Percentiles rank a stretch among this genome's conserved stretches.
Conservation (phyloP, 2,329 filamentous ascomycete genomes). For the Acrocalymma vagum region DNA sequence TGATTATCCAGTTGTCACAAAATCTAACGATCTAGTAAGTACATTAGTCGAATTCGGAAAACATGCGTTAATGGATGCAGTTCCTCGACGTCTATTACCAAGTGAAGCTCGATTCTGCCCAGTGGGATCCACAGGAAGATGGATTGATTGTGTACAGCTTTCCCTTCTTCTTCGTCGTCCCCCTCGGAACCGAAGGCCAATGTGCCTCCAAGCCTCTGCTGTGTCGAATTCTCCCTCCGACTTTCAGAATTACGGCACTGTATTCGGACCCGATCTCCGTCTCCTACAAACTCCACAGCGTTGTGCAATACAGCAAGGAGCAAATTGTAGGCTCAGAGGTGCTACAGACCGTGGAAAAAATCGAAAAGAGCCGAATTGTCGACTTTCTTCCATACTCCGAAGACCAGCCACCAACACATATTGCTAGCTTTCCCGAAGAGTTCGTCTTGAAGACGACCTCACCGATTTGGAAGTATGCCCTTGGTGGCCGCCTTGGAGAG, state of each 20-base stretch:
- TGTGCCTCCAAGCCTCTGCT: constrained; percentile 6
- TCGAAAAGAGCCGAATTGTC: constrained; percentile 3
- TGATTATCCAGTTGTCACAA: constrained; percentile 7
- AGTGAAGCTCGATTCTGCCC: constrained; percentile 4
- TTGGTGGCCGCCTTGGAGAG: constrained; percentile 11
- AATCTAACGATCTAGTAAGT: constrained; percentile 9
- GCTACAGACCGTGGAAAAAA: constrained; percentile 1
- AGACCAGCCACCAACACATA: constrained; percentile 10
- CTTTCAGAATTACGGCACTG: constrained; percentile 5
- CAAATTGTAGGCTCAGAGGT: constrained; percentile 8
- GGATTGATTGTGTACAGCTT: constrained; percentile 12
- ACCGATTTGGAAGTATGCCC: constrained; percentile 14
- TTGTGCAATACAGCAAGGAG: constrained; percentile 10
- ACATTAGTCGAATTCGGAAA: constrained; percentile 5
- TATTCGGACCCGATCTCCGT: constrained; percentile 8
- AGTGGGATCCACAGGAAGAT: constrained; percentile 4
- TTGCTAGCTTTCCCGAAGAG: constrained; percentile 13
- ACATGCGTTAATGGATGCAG: constrained; percentile 9
- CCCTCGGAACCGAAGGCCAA: constrained; percentile 8
- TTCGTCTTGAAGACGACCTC: constrained; percentile 9
- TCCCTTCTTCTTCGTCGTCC: constrained; percentile 12
- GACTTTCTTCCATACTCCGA: constrained; percentile 11
- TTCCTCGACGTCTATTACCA: constrained; percentile 14
- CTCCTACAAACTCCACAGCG: constrained; percentile 8
- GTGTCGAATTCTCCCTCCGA: constrained; percentile 11